phyloP scores from a whole-genome alignment of 108 stramenopile species.

The Hondaea fermentalgiana region DNA sequence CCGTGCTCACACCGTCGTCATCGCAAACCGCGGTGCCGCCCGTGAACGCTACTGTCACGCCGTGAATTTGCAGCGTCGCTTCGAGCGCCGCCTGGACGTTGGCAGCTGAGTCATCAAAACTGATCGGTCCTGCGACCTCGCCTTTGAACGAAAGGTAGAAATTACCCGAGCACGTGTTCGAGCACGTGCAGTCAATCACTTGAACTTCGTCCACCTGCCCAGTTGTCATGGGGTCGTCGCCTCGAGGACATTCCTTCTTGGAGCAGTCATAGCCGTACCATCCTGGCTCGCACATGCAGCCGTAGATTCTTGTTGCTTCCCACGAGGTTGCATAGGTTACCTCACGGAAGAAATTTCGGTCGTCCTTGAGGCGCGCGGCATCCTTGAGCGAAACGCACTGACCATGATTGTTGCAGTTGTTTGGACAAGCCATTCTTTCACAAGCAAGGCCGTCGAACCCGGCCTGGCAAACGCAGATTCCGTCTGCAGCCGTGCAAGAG shows the following conservation, averaged over 20 bases:
- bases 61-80: background rate
- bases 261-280: conserved; percentile 53
- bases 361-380: background rate
- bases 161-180: background rate
- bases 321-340: conserved; percentile 24
- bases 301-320: conserved; percentile 48
- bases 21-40: background rate
- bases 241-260: conserved; percentile 38
- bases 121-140: background rate
- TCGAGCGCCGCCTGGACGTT: background rate
- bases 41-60: background rate
- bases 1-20: background rate
- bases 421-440: conserved; percentile 35
- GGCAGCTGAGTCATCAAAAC: background rate
- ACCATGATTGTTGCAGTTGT: conserved; percentile 34
- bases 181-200: conserved; percentile 34
- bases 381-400: conserved; percentile 30
- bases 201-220: conserved; percentile 39
- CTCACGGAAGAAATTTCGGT: background rate
- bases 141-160: conserved; percentile 3
- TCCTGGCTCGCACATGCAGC: conserved; percentile 52
- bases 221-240: conserved; percentile 51
- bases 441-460: conserved; percentile 52
- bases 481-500: conserved; percentile 29
- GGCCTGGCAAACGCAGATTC: conserved; percentile 37